Percentiles rank a stretch among this genome's conserved stretches.
Conservation (phyloP, 371 early-diverging fungal genomes). For the Dichotomocladium elegans region DNA sequence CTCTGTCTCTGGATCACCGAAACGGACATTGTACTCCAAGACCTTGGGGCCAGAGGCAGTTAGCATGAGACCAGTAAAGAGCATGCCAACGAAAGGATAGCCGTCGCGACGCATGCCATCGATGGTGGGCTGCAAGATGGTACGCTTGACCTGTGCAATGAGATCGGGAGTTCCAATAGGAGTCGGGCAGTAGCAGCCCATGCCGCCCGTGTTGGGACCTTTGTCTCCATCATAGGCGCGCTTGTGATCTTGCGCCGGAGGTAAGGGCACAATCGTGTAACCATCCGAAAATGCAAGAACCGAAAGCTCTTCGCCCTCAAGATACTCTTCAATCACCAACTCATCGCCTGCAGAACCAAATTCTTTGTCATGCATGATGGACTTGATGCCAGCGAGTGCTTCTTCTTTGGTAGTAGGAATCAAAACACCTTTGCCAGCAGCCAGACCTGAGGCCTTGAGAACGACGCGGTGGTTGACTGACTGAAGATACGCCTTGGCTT, state of each 20-base stretch:
- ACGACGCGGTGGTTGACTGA: constrained; percentile 67
- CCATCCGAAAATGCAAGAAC: constrained; percentile 95
- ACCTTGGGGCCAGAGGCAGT: constrained; percentile 87
- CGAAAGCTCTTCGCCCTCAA: constrained; percentile 90
- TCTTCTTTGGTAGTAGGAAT: constrained; percentile 86
- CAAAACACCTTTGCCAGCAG: constrained; percentile 97
- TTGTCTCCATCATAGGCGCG: constrained; percentile 88
- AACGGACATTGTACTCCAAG: constrained; percentile 95
- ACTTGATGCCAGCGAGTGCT: constrained; percentile 78
- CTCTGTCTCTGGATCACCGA: constrained; percentile 98
- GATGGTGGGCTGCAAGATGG: constrained; percentile 86
- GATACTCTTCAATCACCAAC: constrained; percentile 93
- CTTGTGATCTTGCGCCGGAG: constrained; percentile 97
- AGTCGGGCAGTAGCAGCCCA: constrained; percentile 97
- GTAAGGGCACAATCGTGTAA: constrained; percentile 84
- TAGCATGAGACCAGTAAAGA: constrained; percentile 96
- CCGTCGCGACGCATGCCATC: constrained; percentile 95
- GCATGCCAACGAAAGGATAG: constrained; percentile 93
- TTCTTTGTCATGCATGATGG: constrained; percentile 85
- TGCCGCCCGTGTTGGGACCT: constrained; percentile 98
- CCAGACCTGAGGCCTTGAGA: constrained; percentile 91
- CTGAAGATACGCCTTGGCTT: constrained; percentile 73
- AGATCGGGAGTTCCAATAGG: constrained; percentile 83
- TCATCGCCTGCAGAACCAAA: constrained; percentile 90
- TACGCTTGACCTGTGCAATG: constrained; percentile 67